Evolutionary conservation across 768 basidiomycete species (phyloP).

Genomic region (Boletus sensibilis): DNA sequence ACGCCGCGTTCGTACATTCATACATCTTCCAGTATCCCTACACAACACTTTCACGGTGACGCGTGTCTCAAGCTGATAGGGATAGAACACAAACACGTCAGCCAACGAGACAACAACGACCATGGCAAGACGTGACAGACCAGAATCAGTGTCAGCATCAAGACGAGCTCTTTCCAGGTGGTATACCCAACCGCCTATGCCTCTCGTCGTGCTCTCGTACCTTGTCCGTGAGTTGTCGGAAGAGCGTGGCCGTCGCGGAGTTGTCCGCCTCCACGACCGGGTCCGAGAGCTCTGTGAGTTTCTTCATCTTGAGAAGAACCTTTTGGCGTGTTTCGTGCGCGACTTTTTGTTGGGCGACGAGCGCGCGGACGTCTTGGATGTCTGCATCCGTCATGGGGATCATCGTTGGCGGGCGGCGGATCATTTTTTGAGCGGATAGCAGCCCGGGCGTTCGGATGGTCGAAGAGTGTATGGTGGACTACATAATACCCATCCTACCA

Average conservation of each 20-base stretch:
- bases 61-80: background rate
- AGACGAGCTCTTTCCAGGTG: constrained; percentile 26
- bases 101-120: background rate
- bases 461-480: no score
- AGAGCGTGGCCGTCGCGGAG: constrained; percentile 8
- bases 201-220: constrained; percentile 28
- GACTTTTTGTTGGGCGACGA: constrained; percentile 49
- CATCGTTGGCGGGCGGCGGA: constrained; percentile 72
- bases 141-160: background rate
- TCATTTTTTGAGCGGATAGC: constrained; percentile 43
- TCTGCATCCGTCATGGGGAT: constrained; percentile 76
- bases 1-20: background rate
- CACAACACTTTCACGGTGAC: background rate
- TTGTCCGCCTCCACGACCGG: constrained; percentile 5
- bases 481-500: no score
- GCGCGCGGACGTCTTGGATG: constrained; percentile 73
- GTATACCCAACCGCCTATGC: constrained; percentile 28
- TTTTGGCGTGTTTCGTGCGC: constrained; percentile 42
- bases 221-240: constrained; percentile 23
- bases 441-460: no score
- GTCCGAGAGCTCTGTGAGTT: constrained; percentile 38
- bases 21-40: background rate
- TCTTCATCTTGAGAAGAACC: constrained; percentile 45
- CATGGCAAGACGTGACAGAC: background rate
- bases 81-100: background rate